phyloP scores from a whole-genome alignment of 208 protist genomes.

The Crithidia mellificae region DNA sequence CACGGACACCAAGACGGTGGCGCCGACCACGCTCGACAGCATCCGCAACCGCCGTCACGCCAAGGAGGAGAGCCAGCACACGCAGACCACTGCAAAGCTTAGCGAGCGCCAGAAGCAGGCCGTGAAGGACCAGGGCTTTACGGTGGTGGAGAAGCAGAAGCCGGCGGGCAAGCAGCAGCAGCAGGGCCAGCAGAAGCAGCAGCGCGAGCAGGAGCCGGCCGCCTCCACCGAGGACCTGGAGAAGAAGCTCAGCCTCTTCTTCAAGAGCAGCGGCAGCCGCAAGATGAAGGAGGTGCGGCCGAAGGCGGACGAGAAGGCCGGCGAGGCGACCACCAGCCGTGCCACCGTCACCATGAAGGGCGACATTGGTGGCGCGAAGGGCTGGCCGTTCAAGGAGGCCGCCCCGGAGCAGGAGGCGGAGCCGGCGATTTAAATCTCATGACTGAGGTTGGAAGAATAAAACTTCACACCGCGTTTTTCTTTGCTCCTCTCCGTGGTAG shows the following conservation, averaged over 20 bases:
- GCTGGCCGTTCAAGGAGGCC: slow-evolving; percentile 31
- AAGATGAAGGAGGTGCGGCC: slow-evolving; percentile 41
- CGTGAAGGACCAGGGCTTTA: slow-evolving; percentile 60
- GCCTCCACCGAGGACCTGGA: slow-evolving; percentile 62
- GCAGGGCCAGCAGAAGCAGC: slow-evolving; percentile 25
- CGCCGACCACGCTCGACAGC: slow-evolving; percentile 50
- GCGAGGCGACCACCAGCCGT: slow-evolving; percentile 22
- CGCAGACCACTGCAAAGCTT: slow-evolving; percentile 12
- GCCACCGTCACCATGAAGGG: slow-evolving; percentile 52
- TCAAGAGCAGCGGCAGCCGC: slow-evolving; percentile 52
- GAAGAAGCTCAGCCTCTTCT: slow-evolving; percentile 74
- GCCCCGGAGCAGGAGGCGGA: slow-evolving; percentile 3
- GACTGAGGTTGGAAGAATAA: too few species aligned
- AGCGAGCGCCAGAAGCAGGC: slow-evolving; percentile 49
- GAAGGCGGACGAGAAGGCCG: slow-evolving; percentile 31
- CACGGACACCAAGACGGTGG: slow-evolving; percentile 53
- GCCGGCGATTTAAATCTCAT: too few species aligned
- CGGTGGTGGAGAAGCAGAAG: slow-evolving; percentile 33
- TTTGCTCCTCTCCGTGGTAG: too few species aligned
- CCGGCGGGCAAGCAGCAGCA: slow-evolving; percentile 27
- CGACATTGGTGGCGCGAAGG: slow-evolving; percentile 47
- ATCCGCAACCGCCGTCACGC: slow-evolving; percentile 36
- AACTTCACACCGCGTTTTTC: too few species aligned
- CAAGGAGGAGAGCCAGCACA: slow-evolving; percentile 29
- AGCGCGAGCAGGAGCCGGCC: slow-evolving; percentile 15